Percentiles rank a stretch among this genome's conserved stretches.
Evolutionary conservation across 495 filamentous ascomycete species (phyloP).

Genomic region (Podospora australis): DNA sequence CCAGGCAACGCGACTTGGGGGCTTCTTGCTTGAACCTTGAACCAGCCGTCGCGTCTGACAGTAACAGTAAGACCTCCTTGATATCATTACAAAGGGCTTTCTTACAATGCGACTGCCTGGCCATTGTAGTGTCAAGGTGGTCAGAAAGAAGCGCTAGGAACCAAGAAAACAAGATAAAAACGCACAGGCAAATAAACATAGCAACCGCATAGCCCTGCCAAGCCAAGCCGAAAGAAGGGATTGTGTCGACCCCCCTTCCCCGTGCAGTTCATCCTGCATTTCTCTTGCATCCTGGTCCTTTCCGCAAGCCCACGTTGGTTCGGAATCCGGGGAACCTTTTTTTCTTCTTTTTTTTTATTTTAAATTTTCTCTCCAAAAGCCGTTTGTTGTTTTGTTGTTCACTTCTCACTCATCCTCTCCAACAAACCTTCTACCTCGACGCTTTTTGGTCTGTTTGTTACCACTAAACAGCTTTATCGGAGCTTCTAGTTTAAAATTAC

Average conservation of each 20-base stretch:
- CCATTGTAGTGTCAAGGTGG: constrained; percentile 5
- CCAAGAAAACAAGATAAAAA: constrained; percentile 7
- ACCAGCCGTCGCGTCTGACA: no score
- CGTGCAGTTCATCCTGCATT: constrained; percentile 13
- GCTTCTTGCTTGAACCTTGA: no score
- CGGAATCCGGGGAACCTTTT: constrained; percentile 6
- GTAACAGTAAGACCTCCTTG: no score
- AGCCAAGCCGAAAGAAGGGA: constrained; percentile 4
- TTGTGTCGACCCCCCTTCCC: constrained; percentile 12
- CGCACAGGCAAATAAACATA: not conserved
- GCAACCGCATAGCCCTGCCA: constrained; percentile 12
- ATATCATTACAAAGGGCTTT: no score
- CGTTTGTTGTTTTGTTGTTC: not conserved
- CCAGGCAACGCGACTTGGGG: no score
- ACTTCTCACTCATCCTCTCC: not conserved
- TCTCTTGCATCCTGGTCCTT: constrained; percentile 10
- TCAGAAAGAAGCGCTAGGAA: constrained; percentile 12
- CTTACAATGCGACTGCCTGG: no score
- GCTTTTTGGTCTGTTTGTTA: not conserved
- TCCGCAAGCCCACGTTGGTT: not conserved
- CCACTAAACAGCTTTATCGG: not conserved
- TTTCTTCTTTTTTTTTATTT: constrained; percentile 9
- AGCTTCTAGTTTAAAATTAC: not conserved
- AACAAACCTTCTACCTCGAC: not conserved
- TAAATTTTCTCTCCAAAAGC: constrained; percentile 3